A percentile compares a stretch with the other conserved stretches of the same genome.
Evolutionary conservation across 2,329 filamentous ascomycete genomes (phyloP).

Genomic region (Colletotrichum echinochloae): DNA sequence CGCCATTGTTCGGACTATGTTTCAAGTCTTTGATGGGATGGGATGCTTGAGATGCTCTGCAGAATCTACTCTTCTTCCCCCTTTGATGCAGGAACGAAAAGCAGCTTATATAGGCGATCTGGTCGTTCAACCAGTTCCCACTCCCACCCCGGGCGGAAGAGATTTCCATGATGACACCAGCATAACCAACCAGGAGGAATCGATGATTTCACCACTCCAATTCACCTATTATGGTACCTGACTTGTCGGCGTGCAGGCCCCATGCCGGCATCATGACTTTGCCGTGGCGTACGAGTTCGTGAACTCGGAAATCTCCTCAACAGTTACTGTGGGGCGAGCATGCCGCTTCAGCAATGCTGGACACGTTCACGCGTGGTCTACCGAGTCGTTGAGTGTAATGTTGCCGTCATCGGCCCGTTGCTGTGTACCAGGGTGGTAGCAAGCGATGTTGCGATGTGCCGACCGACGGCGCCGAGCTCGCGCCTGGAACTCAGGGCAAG

Average conservation of each 20-base stretch:
- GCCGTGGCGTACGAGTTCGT: neutral
- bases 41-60: neutral
- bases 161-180: neutral
- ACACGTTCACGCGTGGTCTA: neutral
- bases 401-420: conserved; percentile 27
- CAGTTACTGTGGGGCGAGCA: neutral
- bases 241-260: neutral
- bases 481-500: neutral
- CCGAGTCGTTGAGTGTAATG: conserved; percentile 36
- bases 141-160: too few relatives aligned
- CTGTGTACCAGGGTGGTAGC: neutral
- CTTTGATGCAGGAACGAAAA: neutral
- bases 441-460: neutral
- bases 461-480: neutral
- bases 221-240: neutral
- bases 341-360: neutral
- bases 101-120: conserved; percentile 18
- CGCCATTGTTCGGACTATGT: conserved; percentile 11
- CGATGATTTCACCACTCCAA: neutral
- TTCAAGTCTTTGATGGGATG: neutral
- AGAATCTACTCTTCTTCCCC: too few relatives aligned
- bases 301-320: neutral
- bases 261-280: neutral
- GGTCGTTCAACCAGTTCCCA: too few relatives aligned
- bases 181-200: neutral